A percentile compares a stretch with the other conserved stretches of the same genome.
These are phyloP conservation scores for Trichocomaceae sp. DNA, from an alignment of 2,329 filamentous ascomycete genomes.

Conservation along the genomic window DNA sequence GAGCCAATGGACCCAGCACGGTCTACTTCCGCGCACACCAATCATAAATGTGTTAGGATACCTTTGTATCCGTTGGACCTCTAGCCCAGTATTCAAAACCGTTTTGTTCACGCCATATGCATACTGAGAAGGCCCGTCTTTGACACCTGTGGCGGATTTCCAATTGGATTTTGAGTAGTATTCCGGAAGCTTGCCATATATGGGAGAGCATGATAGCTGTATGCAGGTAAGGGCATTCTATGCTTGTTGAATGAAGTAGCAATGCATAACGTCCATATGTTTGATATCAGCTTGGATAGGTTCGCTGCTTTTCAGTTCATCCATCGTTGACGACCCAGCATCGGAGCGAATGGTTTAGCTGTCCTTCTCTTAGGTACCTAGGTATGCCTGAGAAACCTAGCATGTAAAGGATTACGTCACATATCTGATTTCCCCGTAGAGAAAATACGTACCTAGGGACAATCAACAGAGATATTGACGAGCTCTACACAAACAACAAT, in stretches of 20 bases:
- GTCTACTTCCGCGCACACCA: conserved; percentile 13
- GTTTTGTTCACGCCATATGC: conserved; percentile 13
- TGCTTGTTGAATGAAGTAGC: not conserved
- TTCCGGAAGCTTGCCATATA: conserved; percentile 11
- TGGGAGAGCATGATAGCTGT: not conserved
- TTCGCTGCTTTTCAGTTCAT: conserved; percentile 6
- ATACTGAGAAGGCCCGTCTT: conserved; percentile 18
- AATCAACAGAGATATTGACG: too few species aligned
- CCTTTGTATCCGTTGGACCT: conserved; percentile 10
- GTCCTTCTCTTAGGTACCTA: too few species aligned
- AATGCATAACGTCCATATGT: not conserved
- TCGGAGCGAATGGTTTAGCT: too few species aligned
- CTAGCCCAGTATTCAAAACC: conserved; percentile 16
- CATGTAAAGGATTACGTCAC: too few species aligned
- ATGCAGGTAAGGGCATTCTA: not conserved
- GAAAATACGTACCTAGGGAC: too few species aligned
- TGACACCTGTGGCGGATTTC: conserved; percentile 12
- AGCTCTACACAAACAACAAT: too few species aligned
- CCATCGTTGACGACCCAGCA: too few species aligned
- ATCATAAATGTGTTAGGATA: conserved; percentile 23
- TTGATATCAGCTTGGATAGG: conserved; percentile 8
- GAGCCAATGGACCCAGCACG: conserved; percentile 20
- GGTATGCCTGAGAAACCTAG: too few species aligned
- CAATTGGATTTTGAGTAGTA: conserved; percentile 7
- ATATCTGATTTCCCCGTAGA: too few species aligned